Percentiles rank a stretch among this genome's conserved stretches.
These are phyloP conservation scores for Pelargonium myrrhifolium DNA, from an alignment of 441 rosid genomes.

Conservation along the genomic window DNA sequence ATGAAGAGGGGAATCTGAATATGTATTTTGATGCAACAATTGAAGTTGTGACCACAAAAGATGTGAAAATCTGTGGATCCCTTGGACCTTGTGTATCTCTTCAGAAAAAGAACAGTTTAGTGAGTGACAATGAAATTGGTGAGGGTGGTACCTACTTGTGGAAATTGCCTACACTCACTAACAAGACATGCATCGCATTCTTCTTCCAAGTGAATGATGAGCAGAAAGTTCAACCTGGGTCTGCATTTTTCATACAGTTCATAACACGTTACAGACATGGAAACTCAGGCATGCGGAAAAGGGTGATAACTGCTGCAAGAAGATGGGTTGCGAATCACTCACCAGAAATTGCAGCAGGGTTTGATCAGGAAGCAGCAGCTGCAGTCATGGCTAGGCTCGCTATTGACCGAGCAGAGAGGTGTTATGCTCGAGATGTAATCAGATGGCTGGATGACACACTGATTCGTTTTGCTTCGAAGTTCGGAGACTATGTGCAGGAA, in stretches of 20 bases:
- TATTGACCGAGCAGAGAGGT: conserved; percentile 60
- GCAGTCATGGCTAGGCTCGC: conserved; percentile 91
- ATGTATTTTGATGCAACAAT: conserved; percentile 81
- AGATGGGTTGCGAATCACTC: conserved; percentile 77
- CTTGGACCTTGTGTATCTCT: conserved; percentile 87
- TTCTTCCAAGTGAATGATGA: conserved; percentile 62
- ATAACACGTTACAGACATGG: conserved; percentile 67
- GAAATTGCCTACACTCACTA: conserved; percentile 67
- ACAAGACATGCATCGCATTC: conserved; percentile 74
- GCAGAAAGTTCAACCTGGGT: conserved; percentile 63
- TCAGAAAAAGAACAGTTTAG: conserved; percentile 47
- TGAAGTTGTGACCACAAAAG: conserved; percentile 77
- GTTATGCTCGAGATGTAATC: conserved; percentile 68
- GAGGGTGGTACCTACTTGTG: conserved; percentile 72
- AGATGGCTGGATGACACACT: conserved; percentile 86
- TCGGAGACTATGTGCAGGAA: conserved; percentile 78
- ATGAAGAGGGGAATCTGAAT: conserved; percentile 55
- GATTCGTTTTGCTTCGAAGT: conserved; percentile 61
- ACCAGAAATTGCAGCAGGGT: conserved; percentile 68
- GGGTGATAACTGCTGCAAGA: conserved; percentile 88
- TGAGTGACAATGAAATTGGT: conserved; percentile 60
- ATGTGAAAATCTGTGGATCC: conserved; percentile 68
- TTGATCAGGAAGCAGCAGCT: conserved; percentile 94
- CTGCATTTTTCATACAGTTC: conserved; percentile 82
- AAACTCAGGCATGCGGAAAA: conserved; percentile 51